A percentile compares a stretch with the other conserved stretches of the same genome.
These are phyloP conservation scores for Dioszegia hungarica DNA, from an alignment of 768 basidiomycete genomes.

Conservation along the genomic window DNA sequence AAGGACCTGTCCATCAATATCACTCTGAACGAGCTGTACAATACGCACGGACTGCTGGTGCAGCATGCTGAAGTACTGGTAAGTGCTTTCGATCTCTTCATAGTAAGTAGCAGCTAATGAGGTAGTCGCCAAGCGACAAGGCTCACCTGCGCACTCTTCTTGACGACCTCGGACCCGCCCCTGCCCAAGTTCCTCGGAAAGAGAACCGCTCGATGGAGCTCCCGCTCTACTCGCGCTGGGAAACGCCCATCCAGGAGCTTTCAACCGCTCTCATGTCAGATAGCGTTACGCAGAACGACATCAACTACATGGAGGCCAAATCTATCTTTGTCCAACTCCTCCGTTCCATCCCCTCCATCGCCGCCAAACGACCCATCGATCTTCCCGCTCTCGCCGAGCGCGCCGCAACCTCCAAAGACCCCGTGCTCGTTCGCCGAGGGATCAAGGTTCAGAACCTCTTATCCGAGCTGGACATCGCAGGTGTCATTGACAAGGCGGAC, in stretches of 20 bases:
- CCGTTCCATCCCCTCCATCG: conserved; percentile 80
- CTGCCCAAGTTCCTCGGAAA: conserved; percentile 92
- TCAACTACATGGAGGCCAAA: conserved; percentile 99
- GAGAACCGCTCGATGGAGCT: conserved; percentile 94
- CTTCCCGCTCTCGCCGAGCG: conserved; percentile 83
- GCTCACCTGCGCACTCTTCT: conserved; percentile 93
- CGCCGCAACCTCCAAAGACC: conserved; percentile 96
- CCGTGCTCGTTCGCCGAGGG: conserved; percentile 87
- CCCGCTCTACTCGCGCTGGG: conserved; percentile 93
- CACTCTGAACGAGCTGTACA: conserved; percentile 97
- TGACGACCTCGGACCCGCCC: conserved; percentile 91
- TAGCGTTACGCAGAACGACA: conserved; percentile 93
- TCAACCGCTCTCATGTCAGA: conserved; percentile 83
- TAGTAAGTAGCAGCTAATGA: background rate
- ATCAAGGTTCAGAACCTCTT: conserved; percentile 99
- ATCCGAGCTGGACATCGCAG: conserved; percentile 84
- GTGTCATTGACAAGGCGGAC: conserved; percentile 74
- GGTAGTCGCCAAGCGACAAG: conserved; percentile 91
- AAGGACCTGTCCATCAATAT: conserved; percentile 98
- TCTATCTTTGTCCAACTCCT: conserved; percentile 97
- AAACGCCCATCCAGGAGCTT: conserved; percentile 96
- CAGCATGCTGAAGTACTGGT: conserved; percentile 95
- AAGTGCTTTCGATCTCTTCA: conserved; percentile 46
- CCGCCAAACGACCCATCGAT: conserved; percentile 83
- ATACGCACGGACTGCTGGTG: conserved; percentile 89